phyloP scores from a whole-genome alignment of 495 filamentous ascomycete genomes.

The Hyaloscypha variabilis region DNA sequence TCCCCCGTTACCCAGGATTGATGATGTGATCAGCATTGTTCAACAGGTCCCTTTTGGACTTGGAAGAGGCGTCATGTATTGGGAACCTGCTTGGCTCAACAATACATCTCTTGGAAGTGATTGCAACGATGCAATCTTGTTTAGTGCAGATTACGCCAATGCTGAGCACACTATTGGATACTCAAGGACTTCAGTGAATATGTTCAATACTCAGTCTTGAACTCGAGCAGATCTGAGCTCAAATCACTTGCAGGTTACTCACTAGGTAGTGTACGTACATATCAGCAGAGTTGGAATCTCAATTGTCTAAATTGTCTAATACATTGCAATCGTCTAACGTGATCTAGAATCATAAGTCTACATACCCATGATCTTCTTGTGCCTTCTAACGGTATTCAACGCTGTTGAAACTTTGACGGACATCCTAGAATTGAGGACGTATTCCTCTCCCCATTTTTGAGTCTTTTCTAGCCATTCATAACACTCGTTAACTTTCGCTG shows the following conservation, averaged over 20 bases:
- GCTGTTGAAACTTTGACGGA: constrained; percentile 84
- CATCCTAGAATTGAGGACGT: constrained; percentile 83
- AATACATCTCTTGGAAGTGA: constrained; percentile 39
- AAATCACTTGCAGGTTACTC: not conserved
- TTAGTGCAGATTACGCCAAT: constrained; percentile 37
- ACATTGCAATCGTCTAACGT: constrained; percentile 1
- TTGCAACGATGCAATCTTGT: constrained; percentile 40
- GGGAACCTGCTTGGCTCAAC: constrained; percentile 48
- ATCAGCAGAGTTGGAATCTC: not conserved
- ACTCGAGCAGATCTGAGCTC: no score
- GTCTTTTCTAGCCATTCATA: constrained; percentile 76
- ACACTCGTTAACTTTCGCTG: constrained; percentile 61
- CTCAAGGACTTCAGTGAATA: constrained; percentile 36
- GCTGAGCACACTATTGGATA: constrained; percentile 36
- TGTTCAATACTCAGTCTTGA: constrained; percentile 31
- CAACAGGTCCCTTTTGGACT: constrained; percentile 36
- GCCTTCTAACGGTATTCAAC: constrained; percentile 74
- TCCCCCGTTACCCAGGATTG: no score
- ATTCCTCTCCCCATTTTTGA: constrained; percentile 74
- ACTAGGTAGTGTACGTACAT: not conserved
- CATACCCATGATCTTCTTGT: constrained; percentile 41
- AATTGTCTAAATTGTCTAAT: not conserved
- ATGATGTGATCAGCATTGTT: constrained; percentile 37
- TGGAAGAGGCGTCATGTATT: constrained; percentile 44
- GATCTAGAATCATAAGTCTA: not conserved